A percentile compares a stretch with the other conserved stretches of the same genome.
Evolutionary conservation across 768 basidiomycete species (phyloP).

Genomic region (Boletus rufocinnamomeus): DNA sequence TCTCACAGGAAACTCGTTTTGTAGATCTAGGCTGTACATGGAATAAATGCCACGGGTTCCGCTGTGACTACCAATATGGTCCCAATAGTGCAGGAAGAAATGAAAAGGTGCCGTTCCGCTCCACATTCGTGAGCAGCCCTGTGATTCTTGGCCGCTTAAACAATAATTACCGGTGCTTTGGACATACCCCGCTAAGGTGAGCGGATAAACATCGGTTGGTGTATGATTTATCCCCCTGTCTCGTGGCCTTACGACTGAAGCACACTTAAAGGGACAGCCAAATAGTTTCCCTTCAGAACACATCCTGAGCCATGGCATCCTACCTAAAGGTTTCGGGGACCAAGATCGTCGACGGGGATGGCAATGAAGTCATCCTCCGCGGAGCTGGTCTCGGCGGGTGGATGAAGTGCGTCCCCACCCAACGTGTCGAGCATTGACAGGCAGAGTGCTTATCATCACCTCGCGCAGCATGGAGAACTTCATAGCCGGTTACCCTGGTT

Average conservation of each 20-base stretch:
- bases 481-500: slow-evolving; percentile 78
- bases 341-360: slow-evolving; percentile 58
- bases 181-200: not conserved
- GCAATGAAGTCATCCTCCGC: slow-evolving; percentile 58
- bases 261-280: slow-evolving; percentile 2
- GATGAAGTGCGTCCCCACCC: slow-evolving; percentile 67
- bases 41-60: not conserved
- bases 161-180: not conserved
- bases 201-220: slow-evolving; percentile 23
- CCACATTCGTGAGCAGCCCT: not conserved
- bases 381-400: slow-evolving; percentile 84
- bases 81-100: not conserved
- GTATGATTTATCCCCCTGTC: not conserved
- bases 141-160: slow-evolving; percentile 2
- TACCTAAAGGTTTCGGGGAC: slow-evolving; percentile 59
- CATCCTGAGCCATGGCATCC: slow-evolving; percentile 32
- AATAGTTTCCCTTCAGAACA: not conserved
- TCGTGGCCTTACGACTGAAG: not conserved
- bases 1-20: slow-evolving; percentile 20
- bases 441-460: slow-evolving; percentile 5
- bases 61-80: not conserved
- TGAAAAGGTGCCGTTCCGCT: not conserved
- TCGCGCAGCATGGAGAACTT: slow-evolving; percentile 71
- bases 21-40: slow-evolving; percentile 23
- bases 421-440: slow-evolving; percentile 11